Conservation (phyloP, 805 yeast species). For the Suhomyces kilbournensis region DNA sequence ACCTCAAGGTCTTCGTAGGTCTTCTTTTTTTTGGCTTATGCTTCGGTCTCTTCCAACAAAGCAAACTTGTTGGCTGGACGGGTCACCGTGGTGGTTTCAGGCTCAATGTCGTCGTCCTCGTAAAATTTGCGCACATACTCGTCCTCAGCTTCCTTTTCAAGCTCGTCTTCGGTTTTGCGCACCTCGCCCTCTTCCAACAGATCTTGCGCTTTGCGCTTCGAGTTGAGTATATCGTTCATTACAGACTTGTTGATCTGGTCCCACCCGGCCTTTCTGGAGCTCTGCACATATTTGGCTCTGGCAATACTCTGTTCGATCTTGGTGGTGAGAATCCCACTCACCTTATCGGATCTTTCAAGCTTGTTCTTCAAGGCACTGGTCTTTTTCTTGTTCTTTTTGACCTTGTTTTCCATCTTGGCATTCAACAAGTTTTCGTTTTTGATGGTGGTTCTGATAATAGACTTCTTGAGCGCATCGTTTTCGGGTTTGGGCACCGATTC, state of each 20-base stretch:
- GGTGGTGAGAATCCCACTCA: slow-evolving; percentile 54
- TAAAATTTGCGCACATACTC: slow-evolving; percentile 32
- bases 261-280: slow-evolving; percentile 70
- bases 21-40: slow-evolving; percentile 10
- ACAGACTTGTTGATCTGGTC: slow-evolving; percentile 55
- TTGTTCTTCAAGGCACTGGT: slow-evolving; percentile 31
- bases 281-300: slow-evolving; percentile 60
- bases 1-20: neutral
- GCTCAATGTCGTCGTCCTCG: slow-evolving; percentile 10
- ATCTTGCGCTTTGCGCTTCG: slow-evolving; percentile 2
- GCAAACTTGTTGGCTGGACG: slow-evolving; percentile 28
- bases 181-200: neutral
- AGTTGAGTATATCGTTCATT: slow-evolving; percentile 10
- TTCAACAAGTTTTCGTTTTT: slow-evolving; percentile 62
- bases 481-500: slow-evolving; percentile 56
- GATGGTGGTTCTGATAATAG: slow-evolving; percentile 63
- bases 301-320: slow-evolving; percentile 64
- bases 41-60: slow-evolving; percentile 39
- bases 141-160: slow-evolving; percentile 35
- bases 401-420: slow-evolving; percentile 48
- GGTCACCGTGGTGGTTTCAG: slow-evolving; percentile 1
- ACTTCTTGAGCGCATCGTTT: slow-evolving; percentile 56
- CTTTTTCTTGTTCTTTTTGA: slow-evolving; percentile 30
- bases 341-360: slow-evolving; percentile 47
- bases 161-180: slow-evolving; percentile 8